A percentile compares a stretch with the other conserved stretches of the same genome.
These are phyloP conservation scores for Chrysosporium keratinophilum DNA, from an alignment of 2,329 filamentous ascomycete species.

Conservation along the genomic window DNA sequence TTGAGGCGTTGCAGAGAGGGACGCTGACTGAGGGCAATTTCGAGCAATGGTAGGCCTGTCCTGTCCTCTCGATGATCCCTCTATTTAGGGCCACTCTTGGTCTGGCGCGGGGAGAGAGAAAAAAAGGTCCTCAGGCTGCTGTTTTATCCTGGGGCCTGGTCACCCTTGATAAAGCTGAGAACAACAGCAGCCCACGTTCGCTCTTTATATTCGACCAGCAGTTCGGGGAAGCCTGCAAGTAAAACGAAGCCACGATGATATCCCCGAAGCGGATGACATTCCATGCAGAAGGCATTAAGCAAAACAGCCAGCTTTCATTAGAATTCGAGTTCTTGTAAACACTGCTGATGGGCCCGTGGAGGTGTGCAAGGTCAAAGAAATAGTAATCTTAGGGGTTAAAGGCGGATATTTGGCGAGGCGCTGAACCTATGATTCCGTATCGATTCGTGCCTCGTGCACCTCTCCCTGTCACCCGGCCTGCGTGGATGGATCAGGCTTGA, in stretches of 20 bases:
- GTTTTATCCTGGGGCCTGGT: not conserved
- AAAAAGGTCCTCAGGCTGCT: not conserved
- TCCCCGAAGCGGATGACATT: not conserved
- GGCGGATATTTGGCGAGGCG: not conserved
- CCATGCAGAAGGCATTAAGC: conserved; percentile 5
- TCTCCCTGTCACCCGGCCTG: too few relatives aligned
- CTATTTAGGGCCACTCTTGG: not conserved
- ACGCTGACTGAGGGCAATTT: not conserved
- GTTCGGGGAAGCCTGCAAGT: conserved; percentile 4
- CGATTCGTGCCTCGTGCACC: too few relatives aligned
- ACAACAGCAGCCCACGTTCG: conserved; percentile 4
- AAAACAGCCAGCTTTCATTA: not conserved
- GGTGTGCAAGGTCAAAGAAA: not conserved
- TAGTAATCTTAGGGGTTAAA: not conserved
- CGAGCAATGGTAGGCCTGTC: not conserved
- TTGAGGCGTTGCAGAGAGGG: not conserved
- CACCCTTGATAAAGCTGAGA: not conserved
- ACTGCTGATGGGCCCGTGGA: not conserved
- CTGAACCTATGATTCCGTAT: too few relatives aligned
- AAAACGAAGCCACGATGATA: conserved; percentile 9
- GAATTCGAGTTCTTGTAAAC: not conserved
- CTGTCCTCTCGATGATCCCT: not conserved
- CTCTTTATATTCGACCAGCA: conserved; percentile 10
- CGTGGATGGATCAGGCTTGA: too few relatives aligned
- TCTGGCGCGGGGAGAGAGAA: not conserved